These are phyloP conservation scores for Stephania yunnanensis DNA, from an alignment of 164 flowering plant species.

Conservation along the genomic window DNA sequence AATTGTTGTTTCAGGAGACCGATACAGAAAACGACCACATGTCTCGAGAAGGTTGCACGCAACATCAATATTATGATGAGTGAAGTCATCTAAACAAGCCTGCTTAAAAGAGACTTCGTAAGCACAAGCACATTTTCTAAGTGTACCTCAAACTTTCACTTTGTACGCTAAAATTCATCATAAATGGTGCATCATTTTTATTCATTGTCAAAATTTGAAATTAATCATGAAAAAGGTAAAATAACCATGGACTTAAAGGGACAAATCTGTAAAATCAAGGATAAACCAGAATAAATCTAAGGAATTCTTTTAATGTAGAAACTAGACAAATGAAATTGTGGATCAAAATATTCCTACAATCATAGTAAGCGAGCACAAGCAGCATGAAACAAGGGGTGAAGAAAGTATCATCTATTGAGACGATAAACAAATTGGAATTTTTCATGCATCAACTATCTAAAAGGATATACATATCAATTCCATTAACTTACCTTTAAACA, in stretches of 20 bases:
- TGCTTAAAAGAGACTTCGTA: constrained; percentile 27
- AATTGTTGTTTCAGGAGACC: constrained; percentile 89
- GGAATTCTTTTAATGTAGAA: not conserved
- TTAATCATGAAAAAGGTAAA: not conserved
- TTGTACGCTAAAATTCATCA: not conserved
- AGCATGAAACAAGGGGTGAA: not conserved
- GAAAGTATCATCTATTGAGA: not conserved
- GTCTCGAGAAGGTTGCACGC: constrained; percentile 99
- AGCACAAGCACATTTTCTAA: not conserved
- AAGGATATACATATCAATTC: not conserved
- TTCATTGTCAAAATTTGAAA: constrained; percentile 4
- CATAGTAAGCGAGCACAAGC: not conserved
- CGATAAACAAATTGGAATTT: not conserved
- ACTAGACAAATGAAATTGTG: not conserved
- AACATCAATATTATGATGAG: constrained; percentile 98
- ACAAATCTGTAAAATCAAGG: not conserved
- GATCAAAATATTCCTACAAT: not conserved
- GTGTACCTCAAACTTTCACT: not conserved
- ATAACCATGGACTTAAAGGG: not conserved
- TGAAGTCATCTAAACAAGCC: constrained; percentile 97
- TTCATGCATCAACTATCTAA: not conserved
- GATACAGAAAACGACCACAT: constrained; percentile 94
- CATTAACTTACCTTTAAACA: constrained; percentile 72
- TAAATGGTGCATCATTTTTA: not conserved
- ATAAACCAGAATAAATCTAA: not conserved